phyloP scores from a whole-genome alignment of 1,284 basidiomycete species.

The Cystobasidium pallidum region DNA sequence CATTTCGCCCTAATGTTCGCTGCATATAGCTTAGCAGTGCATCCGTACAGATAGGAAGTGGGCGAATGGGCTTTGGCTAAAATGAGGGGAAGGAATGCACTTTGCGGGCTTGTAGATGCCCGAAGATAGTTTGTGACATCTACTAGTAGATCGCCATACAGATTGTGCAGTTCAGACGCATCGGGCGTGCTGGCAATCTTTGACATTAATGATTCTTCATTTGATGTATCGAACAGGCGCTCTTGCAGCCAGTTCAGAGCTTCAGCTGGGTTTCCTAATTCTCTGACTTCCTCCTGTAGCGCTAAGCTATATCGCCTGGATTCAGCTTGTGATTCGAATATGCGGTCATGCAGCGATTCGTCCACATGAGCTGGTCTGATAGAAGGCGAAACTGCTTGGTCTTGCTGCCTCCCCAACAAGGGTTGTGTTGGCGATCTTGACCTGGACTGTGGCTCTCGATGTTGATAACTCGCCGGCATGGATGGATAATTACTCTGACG shows the following conservation, averaged over 20 bases:
- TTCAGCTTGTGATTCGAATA: slow-evolving; percentile 21
- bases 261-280: slow-evolving; percentile 7
- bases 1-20: slow-evolving; percentile 19
- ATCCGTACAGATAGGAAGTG: slow-evolving; percentile 33
- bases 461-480: neutral
- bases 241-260: slow-evolving; percentile 36
- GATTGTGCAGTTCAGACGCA: neutral
- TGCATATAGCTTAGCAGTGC: slow-evolving; percentile 32
- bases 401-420: neutral
- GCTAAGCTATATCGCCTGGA: slow-evolving; percentile 9
- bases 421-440: neutral
- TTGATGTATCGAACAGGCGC: slow-evolving; percentile 16
- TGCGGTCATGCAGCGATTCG: slow-evolving; percentile 7
- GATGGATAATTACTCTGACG: neutral
- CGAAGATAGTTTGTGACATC: slow-evolving; percentile 34
- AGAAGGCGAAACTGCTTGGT: neutral
- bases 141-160: slow-evolving; percentile 26
- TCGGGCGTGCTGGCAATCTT: neutral
- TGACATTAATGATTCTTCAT: slow-evolving; percentile 20
- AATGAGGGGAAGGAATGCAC: slow-evolving; percentile 13
- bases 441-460: neutral
- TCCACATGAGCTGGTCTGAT: neutral
- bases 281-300: slow-evolving; percentile 26
- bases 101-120: slow-evolving; percentile 7
- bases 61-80: slow-evolving; percentile 35